Evolutionary conservation across 1,284 basidiomycete genomes (phyloP), one percentile per base, ranked within the genome.

Genomic region (Athelia psychrophila): DNA sequence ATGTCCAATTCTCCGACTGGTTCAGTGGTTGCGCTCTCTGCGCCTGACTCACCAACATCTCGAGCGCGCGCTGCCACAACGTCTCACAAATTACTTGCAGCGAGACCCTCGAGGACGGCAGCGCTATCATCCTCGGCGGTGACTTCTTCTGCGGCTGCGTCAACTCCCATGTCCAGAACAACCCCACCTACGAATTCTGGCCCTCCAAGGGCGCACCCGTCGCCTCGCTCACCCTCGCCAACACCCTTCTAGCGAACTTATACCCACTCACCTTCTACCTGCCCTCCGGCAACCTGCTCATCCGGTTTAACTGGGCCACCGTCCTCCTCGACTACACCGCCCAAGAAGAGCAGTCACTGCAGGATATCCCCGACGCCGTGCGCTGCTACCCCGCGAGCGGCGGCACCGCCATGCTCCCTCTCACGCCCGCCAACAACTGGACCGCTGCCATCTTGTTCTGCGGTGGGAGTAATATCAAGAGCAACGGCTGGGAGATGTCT

Each of bases 361-460:
- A 79, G 44, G 72, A 82, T 55, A 81, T 86, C 64, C 80, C 80
- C 30, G 81, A 88, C 76, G 83, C 82, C 64, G 80, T 86, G 5
- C 76, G 85, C 40, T 80, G 80, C 25, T 88, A 88, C 62, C 85
- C 85, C 48, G 85, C 85, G 15, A 84, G 81, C 51, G 93, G 83
- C 20, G 93, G 91, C 19, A 87, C 82, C 16, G 80, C 84, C 47
- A 93, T 97, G 91, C 73, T 95, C 18, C 92, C 93, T 2, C 76
- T 96, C 35, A 95, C 91, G 0, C 90, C 93, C 1, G 83, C 78
- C 32, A 95, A 95, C 72, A 88, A 92, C 67, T 96, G 84, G 75
- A 90, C 86, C 2, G 88, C 91, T 0, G 92, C 91, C 1, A 69
- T 97, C 54, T 68, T 95, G 56, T 95, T 95, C 74, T 96, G 93